phyloP scores from a whole-genome alignment of 2,329 filamentous ascomycete genomes.

The Orbilia brochopaga region DNA sequence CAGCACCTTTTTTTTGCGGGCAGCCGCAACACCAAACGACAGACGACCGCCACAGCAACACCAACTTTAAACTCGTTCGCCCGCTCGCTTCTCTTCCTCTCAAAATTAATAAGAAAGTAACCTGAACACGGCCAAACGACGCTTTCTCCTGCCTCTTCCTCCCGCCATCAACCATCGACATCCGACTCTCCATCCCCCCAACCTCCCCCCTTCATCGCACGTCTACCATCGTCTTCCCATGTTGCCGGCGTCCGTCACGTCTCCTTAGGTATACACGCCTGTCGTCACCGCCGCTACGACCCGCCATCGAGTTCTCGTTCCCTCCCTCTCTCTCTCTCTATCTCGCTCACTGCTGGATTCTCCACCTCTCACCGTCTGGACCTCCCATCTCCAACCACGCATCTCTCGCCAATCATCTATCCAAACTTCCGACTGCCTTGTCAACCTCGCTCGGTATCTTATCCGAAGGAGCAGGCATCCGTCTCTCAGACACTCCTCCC shows the following conservation, averaged over 20 bases:
- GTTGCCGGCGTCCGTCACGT: slow-evolving; percentile 13
- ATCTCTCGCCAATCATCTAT: slow-evolving; percentile 31
- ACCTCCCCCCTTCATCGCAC: slow-evolving; percentile 18
- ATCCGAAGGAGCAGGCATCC: slow-evolving; percentile 11
- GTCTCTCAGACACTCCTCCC: slow-evolving; percentile 28
- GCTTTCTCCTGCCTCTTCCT: slow-evolving; percentile 18
- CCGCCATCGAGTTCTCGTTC: slow-evolving; percentile 13
- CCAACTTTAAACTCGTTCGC: slow-evolving; percentile 17
- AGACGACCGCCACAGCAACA: slow-evolving; percentile 18
- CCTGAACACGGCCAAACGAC: slow-evolving; percentile 33
- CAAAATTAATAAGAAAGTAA: slow-evolving; percentile 43
- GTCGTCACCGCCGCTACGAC: slow-evolving; percentile 7
- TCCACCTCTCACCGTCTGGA: slow-evolving; percentile 27
- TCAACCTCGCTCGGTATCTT: slow-evolving; percentile 8
- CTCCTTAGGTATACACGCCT: slow-evolving; percentile 2
- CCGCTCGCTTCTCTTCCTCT: slow-evolving; percentile 29
- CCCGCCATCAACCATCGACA: slow-evolving; percentile 24
- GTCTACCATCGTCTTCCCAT: slow-evolving; percentile 9
- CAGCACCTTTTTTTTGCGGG: not conserved
- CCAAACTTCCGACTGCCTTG: slow-evolving; percentile 30
- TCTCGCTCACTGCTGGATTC: slow-evolving; percentile 20
- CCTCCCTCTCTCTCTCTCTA: slow-evolving; percentile 32
- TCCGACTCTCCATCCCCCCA: slow-evolving; percentile 16
- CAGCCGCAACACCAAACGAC: slow-evolving; percentile 38
- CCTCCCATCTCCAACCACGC: slow-evolving; percentile 15